Evolutionary conservation across 108 stramenopile genomes (phyloP).

Genomic region (Cyclotella sp.): DNA sequence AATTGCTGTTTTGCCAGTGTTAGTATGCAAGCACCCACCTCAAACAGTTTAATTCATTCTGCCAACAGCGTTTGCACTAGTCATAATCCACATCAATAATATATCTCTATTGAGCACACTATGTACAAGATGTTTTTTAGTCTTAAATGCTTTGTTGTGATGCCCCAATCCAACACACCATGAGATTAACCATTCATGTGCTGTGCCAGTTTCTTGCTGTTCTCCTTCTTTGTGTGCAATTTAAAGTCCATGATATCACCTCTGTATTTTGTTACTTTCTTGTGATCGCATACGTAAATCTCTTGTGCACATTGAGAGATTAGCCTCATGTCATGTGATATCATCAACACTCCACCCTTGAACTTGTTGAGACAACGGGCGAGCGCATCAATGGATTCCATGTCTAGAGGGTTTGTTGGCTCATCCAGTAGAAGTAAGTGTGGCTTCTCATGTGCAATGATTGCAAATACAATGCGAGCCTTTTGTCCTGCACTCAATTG

Average conservation of each 20-base stretch:
- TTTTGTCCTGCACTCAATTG: slow-evolving; percentile 97
- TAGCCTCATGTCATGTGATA: slow-evolving; percentile 98
- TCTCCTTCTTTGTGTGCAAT: slow-evolving; percentile 83
- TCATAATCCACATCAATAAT: no score
- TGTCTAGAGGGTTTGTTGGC: slow-evolving; percentile 95
- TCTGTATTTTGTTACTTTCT: slow-evolving; percentile 83
- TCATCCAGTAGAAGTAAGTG: slow-evolving; percentile 99
- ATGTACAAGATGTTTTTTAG: no score
- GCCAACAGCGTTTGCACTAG: no score
- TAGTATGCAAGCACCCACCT: no score
- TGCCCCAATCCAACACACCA: background rate
- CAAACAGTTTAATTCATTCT: no score
- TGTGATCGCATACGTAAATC: slow-evolving; percentile 96
- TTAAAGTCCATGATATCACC: slow-evolving; percentile 98
- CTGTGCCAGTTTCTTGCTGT: slow-evolving; percentile 87
- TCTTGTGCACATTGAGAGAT: slow-evolving; percentile 97
- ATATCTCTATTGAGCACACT: no score
- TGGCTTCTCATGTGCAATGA: slow-evolving; percentile 94
- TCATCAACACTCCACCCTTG: slow-evolving; percentile 98
- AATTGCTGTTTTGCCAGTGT: no score
- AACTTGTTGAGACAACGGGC: slow-evolving; percentile 96
- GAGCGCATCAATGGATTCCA: slow-evolving; percentile 98
- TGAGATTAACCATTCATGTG: slow-evolving; percentile 87
- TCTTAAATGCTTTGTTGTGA: background rate
- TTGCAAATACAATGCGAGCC: slow-evolving; percentile 97